Evolutionary conservation across 2,329 filamentous ascomycete species (phyloP).

Genomic region (Fusarium tricinctum): DNA sequence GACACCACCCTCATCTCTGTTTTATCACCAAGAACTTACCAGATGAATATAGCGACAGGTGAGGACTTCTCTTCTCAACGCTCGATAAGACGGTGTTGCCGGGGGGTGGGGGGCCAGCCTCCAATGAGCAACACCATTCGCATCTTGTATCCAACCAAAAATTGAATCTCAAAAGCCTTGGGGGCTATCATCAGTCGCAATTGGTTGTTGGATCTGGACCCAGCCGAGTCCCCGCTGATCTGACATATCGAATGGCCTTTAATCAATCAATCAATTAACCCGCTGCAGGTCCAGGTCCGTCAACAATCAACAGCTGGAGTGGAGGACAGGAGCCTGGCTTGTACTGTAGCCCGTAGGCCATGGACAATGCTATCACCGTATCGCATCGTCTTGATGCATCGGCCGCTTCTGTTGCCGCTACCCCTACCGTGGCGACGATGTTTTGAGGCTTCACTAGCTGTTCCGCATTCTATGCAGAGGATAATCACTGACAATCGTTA

Average conservation of each 20-base stretch:
- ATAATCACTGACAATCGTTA: slow-evolving; percentile 32
- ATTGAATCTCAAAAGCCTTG: slow-evolving; percentile 17
- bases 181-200: slow-evolving; percentile 12
- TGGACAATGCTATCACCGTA: slow-evolving; percentile 11
- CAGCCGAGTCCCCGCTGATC: slow-evolving; percentile 35
- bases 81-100: slow-evolving; percentile 34
- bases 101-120: slow-evolving; percentile 4
- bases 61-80: slow-evolving; percentile 11
- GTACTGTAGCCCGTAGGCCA: neutral
- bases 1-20: slow-evolving; percentile 19
- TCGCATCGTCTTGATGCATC: slow-evolving; percentile 3
- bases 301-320: slow-evolving; percentile 25
- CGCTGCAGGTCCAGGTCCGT: slow-evolving; percentile 22
- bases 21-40: slow-evolving; percentile 24
- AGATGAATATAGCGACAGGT: slow-evolving; percentile 11
- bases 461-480: slow-evolving; percentile 19
- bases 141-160: slow-evolving; percentile 33
- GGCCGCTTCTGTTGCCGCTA: slow-evolving; percentile 16
- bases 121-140: slow-evolving; percentile 25
- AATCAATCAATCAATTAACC: slow-evolving; percentile 19
- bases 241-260: slow-evolving; percentile 32
- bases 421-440: slow-evolving; percentile 18
- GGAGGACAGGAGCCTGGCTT: neutral
- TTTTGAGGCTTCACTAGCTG: slow-evolving; percentile 16
- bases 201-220: slow-evolving; percentile 23